Conservation (phyloP, 1,284 basidiomycete species). For the Trichosporon asahii region DNA sequence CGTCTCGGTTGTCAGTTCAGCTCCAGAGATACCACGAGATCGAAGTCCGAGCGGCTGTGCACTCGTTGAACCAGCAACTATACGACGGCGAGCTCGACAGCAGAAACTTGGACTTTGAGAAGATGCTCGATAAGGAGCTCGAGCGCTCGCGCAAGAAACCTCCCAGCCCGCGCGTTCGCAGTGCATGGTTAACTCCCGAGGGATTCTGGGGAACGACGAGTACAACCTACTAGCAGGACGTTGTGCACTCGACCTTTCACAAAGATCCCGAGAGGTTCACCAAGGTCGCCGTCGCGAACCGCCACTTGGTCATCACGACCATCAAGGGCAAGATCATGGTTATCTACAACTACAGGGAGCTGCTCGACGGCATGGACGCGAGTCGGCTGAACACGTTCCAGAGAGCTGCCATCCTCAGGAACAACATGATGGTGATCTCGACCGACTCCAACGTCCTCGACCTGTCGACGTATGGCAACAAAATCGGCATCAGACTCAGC, state of each 20-base stretch:
- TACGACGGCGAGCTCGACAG: background rate
- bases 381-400: background rate
- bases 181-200: background rate
- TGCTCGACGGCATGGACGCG: background rate
- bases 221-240: conserved; percentile 2
- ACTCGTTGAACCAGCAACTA: background rate
- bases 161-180: background rate
- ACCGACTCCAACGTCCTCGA: background rate
- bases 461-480: background rate
- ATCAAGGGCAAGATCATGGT: conserved; percentile 2
- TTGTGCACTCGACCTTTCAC: background rate
- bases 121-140: background rate
- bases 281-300: background rate
- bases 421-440: conserved; percentile 3
- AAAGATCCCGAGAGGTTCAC: background rate
- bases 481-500: background rate
- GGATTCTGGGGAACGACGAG: background rate
- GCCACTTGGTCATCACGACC: background rate
- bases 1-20: background rate
- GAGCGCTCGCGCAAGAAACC: background rate
- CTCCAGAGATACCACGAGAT: background rate
- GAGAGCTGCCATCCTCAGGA: background rate
- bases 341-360: background rate
- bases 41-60: background rate
- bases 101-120: background rate